Base-by-base conservation (phyloP, 2,329 filamentous ascomycete genomes). In the Cladosporium sp. region DNA sequence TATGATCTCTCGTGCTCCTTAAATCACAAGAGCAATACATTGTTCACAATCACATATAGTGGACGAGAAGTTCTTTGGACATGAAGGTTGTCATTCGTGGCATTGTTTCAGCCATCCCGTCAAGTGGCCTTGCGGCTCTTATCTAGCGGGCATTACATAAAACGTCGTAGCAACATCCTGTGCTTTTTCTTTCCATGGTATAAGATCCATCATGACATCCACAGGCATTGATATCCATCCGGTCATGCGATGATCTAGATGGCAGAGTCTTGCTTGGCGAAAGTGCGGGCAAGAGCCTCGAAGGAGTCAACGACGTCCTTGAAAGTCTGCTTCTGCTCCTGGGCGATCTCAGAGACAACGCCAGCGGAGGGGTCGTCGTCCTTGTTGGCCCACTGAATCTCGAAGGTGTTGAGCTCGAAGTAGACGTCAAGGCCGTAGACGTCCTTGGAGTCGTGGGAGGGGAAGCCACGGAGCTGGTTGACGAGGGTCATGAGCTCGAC, bases 301-400 rank as follows among this genome's bases (percentile, higher is more conserved):
- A 81, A 78, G 68, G 77, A 79, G 36, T 80, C 77, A n/a, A 71
- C 76, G 21, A 81, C 74, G 36, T 79, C 71, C 76, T 79, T 79
- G 69, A 80, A 80, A 34, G 78, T 78, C 62, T 80, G 76, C 74
- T 80, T 81, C 68, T 77, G 75, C 76, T 81, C 79, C 7, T 69
- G 74, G 1, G 75, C 75, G 21, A 80, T 67, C 65, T 79, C 77
- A 18, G 69, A 70, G 2, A 76, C 71, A 12, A 72, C 72, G 34
- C 72, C 72, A 41, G 76, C 71, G 3, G 74, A 72, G 3, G 75
- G 68, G 64, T 80, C 78, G 18, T 79, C 75, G 32, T 80, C 78
- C 65, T 74, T 71, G 65, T 79, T 80, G 44, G 70, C 69, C 79
- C 79, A 81, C 68, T 81, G 78, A 38, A 80, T 78, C 66, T 80